Evolutionary conservation across 257 asterid species (phyloP), one percentile per base, ranked within the genome.

Genomic region (Agastache rugosa): DNA sequence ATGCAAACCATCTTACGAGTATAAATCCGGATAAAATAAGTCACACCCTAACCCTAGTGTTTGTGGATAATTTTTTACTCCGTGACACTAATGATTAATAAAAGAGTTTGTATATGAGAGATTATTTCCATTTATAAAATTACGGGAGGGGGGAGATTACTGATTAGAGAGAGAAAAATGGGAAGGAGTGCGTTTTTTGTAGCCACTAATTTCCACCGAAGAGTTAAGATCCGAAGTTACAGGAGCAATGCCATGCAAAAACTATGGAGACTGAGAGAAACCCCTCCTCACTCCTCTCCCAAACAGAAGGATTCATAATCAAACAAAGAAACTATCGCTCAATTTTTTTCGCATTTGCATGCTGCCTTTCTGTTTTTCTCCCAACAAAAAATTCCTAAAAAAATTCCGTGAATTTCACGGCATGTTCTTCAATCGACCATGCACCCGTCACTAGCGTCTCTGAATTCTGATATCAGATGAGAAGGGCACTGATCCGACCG

Each of bases 201-300:
- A 83, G 83, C 94, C 94, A 82, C 89, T 64, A 88, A 73, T 84
- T 80, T 80, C 82, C 88, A 76, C 78, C 71, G 75, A 81, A 73
- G 83, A 72, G 79, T 53, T 71, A 54, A 67, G 88, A 83, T 84
- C 97, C 97, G 91, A 77, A 80, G 79, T 73, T 83, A 63, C 67
- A 83, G 96, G 87, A 70, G 67, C 72, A 73, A 67, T 77, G 71
- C 75, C 82, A 80, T 82, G 82, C 84, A 79, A 70, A 73, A 79
- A 31, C 77, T 73, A 78, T 72, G 79, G 82, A 65, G 74, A 72
- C 25, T 65, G 41, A 65, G 73, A 58, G 56, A 63, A 37, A 77
- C 5, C 42, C 77, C 75, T 34, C 27, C 48, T 37, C 68, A 17
- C 44, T 39, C 11, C 1, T 27, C 82, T 5, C 74, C 14, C 65